These are phyloP conservation scores for Ascochyta pisi DNA, from an alignment of 2,329 filamentous ascomycete species.

Conservation along the genomic window DNA sequence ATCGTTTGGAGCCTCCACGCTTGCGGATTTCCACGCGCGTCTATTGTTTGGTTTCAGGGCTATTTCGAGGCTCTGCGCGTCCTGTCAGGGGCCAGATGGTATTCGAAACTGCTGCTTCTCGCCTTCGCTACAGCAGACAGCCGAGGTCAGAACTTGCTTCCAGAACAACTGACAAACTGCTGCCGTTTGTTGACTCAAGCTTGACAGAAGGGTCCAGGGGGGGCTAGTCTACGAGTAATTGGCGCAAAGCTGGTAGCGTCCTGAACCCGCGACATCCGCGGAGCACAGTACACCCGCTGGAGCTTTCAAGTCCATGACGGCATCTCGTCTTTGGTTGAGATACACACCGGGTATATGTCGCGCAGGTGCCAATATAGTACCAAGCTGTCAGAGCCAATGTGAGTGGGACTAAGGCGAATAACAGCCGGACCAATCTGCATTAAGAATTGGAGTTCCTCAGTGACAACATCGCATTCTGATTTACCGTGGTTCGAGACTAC, in stretches of 20 bases:
- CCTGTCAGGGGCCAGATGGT: neutral
- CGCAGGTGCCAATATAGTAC: conserved; percentile 1
- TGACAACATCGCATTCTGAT: neutral
- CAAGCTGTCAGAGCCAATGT: conserved; percentile 1
- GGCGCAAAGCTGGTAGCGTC: conserved; percentile 3
- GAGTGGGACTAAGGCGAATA: neutral
- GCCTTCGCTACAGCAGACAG: conserved; percentile 4
- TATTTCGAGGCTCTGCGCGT: conserved; percentile 4
- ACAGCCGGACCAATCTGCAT: neutral
- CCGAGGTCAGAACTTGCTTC: neutral
- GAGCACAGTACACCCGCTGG: neutral
- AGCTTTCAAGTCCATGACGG: conserved; percentile 10
- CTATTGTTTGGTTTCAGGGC: conserved; percentile 21
- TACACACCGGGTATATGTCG: neutral
- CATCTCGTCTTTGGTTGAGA: neutral
- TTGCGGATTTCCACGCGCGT: conserved; percentile 7
- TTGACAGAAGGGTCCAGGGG: neutral
- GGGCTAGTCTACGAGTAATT: conserved; percentile 7
- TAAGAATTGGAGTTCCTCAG: neutral
- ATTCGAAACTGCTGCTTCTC: conserved; percentile 4
- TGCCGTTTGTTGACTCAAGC: neutral
- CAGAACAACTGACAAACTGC: neutral
- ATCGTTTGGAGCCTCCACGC: conserved; percentile 7
- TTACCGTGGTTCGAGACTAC: neutral
- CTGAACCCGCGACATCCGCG: conserved; percentile 1